Conservation (phyloP, 1,284 basidiomycete genomes). For the Cryptococcus sp. region DNA sequence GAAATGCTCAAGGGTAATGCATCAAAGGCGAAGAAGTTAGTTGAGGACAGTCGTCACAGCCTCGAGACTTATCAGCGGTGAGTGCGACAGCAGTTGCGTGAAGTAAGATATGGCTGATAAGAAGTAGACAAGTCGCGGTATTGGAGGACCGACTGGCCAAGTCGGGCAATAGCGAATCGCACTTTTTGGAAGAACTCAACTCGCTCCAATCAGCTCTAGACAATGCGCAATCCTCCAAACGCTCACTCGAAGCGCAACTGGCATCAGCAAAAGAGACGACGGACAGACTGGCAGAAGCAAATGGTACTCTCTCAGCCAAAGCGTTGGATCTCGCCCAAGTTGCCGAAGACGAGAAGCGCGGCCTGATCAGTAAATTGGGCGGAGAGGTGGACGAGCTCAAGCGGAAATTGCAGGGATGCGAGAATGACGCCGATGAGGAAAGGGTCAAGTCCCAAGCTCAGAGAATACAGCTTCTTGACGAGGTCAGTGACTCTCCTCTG, state of each 20-base stretch:
- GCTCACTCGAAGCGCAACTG: slow-evolving; percentile 67
- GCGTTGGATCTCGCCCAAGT: slow-evolving; percentile 74
- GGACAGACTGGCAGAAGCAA: slow-evolving; percentile 70
- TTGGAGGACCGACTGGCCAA: slow-evolving; percentile 70
- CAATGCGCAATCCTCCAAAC: slow-evolving; percentile 63
- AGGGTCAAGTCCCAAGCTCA: slow-evolving; percentile 44
- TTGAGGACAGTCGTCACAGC: slow-evolving; percentile 71
- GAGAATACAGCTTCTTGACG: slow-evolving; percentile 51
- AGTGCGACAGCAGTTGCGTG: slow-evolving; percentile 10
- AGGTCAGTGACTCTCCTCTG: slow-evolving; percentile 30
- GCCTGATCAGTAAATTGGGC: slow-evolving; percentile 30
- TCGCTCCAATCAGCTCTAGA: slow-evolving; percentile 66
- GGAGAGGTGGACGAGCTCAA: slow-evolving; percentile 41
- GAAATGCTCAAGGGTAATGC: slow-evolving; percentile 87
- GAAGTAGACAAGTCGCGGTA: slow-evolving; percentile 63
- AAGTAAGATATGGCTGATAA: slow-evolving; percentile 61
- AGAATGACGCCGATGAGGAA: slow-evolving; percentile 47
- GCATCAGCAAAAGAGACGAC: slow-evolving; percentile 71
- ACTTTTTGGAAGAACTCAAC: slow-evolving; percentile 62
- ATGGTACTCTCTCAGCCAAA: slow-evolving; percentile 70
- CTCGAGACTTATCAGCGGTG: slow-evolving; percentile 80
- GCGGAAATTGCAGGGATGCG: slow-evolving; percentile 28
- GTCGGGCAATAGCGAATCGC: slow-evolving; percentile 36
- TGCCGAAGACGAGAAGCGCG: slow-evolving; percentile 55
- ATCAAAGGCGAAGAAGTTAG: slow-evolving; percentile 81